phyloP scores from a whole-genome alignment of 768 basidiomycete genomes.

The Artomyces pyxidatus region DNA sequence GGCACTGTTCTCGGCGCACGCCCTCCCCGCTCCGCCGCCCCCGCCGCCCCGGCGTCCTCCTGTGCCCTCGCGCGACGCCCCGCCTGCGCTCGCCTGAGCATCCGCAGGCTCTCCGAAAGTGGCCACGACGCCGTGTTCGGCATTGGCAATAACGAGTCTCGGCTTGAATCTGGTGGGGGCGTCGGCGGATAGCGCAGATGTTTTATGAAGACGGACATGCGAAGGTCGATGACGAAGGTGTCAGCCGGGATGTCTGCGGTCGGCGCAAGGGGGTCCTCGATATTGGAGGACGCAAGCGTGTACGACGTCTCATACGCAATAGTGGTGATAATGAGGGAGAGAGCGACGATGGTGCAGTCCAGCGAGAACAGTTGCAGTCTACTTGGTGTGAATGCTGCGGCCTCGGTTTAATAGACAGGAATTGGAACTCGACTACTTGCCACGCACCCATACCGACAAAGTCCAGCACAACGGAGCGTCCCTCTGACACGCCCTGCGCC shows the following conservation, averaged over 20 bases:
- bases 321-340: constrained; percentile 59
- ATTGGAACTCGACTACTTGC: not conserved
- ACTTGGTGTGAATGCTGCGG: constrained; percentile 43
- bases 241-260: constrained; percentile 14
- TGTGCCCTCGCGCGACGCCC: constrained; percentile 34
- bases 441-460: constrained; percentile 70
- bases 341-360: constrained; percentile 56
- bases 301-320: constrained; percentile 60
- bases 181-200: constrained; percentile 51
- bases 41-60: too few species aligned
- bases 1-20: constrained; percentile 18
- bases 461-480: constrained; percentile 63
- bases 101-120: constrained; percentile 32
- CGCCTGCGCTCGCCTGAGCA: constrained; percentile 43
- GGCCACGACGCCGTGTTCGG: constrained; percentile 54
- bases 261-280: constrained; percentile 32
- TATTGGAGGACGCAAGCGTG: constrained; percentile 33
- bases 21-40: constrained; percentile 16
- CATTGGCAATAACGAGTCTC: constrained; percentile 38
- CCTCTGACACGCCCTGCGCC: constrained; percentile 41
- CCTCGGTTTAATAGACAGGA: constrained; percentile 1
- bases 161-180: constrained; percentile 19
- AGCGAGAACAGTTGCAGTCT: constrained; percentile 56
- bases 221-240: constrained; percentile 50
- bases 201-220: constrained; percentile 40